Evolutionary conservation across 2,329 filamentous ascomycete genomes (phyloP).

Genomic region (Colletotrichum sp.): DNA sequence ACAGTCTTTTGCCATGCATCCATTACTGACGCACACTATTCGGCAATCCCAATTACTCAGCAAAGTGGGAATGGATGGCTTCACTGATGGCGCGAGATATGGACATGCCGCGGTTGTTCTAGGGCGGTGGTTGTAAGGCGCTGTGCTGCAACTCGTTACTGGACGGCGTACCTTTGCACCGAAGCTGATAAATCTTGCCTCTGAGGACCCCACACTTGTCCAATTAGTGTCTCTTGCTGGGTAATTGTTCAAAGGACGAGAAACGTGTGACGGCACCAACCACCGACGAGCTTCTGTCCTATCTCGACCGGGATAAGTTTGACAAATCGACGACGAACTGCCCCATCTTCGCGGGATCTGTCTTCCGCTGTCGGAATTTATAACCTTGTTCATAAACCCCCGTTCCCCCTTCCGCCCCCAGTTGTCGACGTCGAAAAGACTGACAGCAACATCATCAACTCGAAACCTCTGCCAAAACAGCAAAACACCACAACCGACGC

Average conservation of each 20-base stretch:
- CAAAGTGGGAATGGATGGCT: background rate
- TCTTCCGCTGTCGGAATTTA: background rate
- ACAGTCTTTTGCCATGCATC: background rate
- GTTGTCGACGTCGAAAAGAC: background rate
- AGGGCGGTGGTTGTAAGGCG: background rate
- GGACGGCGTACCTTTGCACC: background rate
- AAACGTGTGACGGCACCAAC: background rate
- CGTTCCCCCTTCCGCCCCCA: background rate
- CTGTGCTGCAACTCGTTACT: background rate
- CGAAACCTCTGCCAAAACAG: conserved; percentile 6
- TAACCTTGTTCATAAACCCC: conserved; percentile 6
- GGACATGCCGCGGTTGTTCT: background rate
- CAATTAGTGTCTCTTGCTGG: background rate
- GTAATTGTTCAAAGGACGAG: background rate
- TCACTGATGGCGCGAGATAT: background rate
- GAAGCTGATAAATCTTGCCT: background rate
- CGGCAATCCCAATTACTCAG: conserved; percentile 4
- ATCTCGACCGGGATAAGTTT: background rate
- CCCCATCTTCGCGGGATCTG: background rate
- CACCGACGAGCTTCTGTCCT: background rate
- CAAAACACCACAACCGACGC: background rate
- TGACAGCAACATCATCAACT: background rate
- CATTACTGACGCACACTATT: background rate
- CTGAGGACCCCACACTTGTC: background rate
- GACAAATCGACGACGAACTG: background rate